A percentile compares a stretch with the other conserved stretches of the same genome.
These are phyloP conservation scores for Dictyophora rubrovolvata DNA, from an alignment of 768 basidiomycete genomes.

Conservation along the genomic window DNA sequence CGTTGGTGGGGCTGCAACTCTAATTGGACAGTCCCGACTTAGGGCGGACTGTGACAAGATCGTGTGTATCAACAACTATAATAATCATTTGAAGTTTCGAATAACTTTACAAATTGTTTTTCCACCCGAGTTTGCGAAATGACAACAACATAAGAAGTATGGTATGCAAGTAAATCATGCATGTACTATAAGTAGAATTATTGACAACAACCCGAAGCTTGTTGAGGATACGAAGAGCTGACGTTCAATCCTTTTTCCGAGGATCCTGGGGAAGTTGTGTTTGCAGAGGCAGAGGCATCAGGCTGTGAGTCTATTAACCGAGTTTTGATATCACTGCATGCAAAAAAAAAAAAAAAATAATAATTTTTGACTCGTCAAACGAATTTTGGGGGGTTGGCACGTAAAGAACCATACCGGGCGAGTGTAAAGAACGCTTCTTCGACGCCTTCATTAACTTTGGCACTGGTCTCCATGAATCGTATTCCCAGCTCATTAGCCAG, in stretches of 20 bases:
- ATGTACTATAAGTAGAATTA: neutral
- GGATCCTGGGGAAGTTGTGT: constrained; percentile 15
- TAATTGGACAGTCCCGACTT: constrained; percentile 32
- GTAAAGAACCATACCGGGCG: constrained; percentile 56
- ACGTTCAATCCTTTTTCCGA: constrained; percentile 2
- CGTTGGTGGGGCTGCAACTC: constrained; percentile 92
- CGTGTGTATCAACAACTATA: neutral
- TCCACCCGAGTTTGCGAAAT: neutral
- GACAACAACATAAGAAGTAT: neutral
- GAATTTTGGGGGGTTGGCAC: neutral
- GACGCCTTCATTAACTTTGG: constrained; percentile 94
- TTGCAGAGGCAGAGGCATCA: constrained; percentile 36
- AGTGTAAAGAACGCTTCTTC: constrained; percentile 98
- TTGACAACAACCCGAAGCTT: neutral
- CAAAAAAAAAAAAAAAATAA: too few relatives aligned
- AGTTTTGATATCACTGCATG: constrained; percentile 84
- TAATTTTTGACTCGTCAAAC: too few relatives aligned
- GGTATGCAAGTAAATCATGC: neutral
- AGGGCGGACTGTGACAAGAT: neutral
- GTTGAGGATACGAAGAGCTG: neutral
- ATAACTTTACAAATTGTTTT: neutral
- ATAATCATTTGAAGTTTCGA: neutral
- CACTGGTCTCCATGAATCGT: constrained; percentile 95
- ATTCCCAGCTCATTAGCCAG: constrained; percentile 92
- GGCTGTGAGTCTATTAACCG: constrained; percentile 92